Evolutionary conservation across 768 basidiomycete species (phyloP).

Genomic region (Chlorophyllum brunneum): DNA sequence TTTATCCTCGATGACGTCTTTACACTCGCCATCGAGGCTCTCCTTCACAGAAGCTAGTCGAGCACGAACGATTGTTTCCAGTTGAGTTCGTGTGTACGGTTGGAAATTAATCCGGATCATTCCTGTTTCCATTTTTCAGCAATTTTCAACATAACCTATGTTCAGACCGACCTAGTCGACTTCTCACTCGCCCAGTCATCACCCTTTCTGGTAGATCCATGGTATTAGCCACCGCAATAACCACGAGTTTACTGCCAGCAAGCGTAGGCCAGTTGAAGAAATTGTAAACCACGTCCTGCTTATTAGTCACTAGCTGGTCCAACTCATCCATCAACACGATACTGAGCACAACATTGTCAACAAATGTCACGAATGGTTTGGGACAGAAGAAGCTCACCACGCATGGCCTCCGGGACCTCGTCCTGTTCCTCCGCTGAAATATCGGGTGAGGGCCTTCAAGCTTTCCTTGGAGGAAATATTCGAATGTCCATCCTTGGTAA

Average conservation of each 20-base stretch:
- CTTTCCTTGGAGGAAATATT: conserved; percentile 78
- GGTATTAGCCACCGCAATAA: conserved; percentile 96
- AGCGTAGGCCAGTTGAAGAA: conserved; percentile 99
- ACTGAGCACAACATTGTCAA: conserved; percentile 36
- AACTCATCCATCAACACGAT: conserved; percentile 98
- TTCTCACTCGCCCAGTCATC: conserved; percentile 88
- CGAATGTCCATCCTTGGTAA: conserved; percentile 55
- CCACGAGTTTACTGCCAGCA: conserved; percentile 81
- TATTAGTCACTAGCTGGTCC: conserved; percentile 92
- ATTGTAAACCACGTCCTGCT: conserved; percentile 98
- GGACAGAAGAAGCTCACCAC: conserved; percentile 52
- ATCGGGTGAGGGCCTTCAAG: conserved; percentile 66
- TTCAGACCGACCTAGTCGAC: conserved; percentile 69
- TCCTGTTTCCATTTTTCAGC: conserved; percentile 37
- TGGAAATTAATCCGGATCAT: conserved; percentile 92
- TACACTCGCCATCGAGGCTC: conserved; percentile 42
- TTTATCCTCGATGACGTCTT: conserved; percentile 54
- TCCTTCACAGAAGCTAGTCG: conserved; percentile 61
- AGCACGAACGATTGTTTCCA: conserved; percentile 84
- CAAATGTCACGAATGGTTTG: neutral
- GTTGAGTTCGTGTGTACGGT: conserved; percentile 75
- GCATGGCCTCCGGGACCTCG: conserved; percentile 83
- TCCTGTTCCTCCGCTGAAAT: conserved; percentile 64
- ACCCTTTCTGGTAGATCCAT: conserved; percentile 97
- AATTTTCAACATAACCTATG: neutral